These are phyloP conservation scores for Plicaturopsis crispa DNA, from an alignment of 768 basidiomycete species.

Conservation along the genomic window DNA sequence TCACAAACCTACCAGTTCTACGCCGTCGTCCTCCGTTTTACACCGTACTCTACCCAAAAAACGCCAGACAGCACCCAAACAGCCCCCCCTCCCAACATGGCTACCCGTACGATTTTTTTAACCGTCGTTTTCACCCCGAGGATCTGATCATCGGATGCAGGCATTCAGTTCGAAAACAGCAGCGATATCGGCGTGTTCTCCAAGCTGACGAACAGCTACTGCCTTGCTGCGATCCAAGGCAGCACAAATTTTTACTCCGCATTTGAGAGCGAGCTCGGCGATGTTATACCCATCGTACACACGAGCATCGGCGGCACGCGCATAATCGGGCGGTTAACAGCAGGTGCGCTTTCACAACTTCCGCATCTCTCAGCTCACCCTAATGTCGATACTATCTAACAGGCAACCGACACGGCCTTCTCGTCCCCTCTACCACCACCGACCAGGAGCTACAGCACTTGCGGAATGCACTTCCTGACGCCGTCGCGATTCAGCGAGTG, in stretches of 20 bases:
- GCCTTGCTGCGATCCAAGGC: conserved; percentile 87
- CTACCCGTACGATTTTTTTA: conserved; percentile 46
- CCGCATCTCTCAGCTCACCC: neutral
- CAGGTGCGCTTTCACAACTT: conserved; percentile 44
- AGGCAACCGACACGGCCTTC: conserved; percentile 96
- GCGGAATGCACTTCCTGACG: conserved; percentile 88
- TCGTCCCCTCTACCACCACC: conserved; percentile 91
- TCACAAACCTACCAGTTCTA: no score
- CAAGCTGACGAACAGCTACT: conserved; percentile 97
- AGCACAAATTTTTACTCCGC: conserved; percentile 98
- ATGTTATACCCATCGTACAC: conserved; percentile 93
- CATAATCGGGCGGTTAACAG: conserved; percentile 88
- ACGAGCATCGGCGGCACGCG: conserved; percentile 92
- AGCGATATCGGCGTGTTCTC: conserved; percentile 96
- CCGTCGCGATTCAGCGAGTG: conserved; percentile 91
- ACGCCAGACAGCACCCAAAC: no score
- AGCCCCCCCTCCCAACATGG: no score
- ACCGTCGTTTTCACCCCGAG: no score
- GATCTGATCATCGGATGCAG: conserved; percentile 28
- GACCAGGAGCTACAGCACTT: conserved; percentile 98
- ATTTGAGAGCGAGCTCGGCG: conserved; percentile 90
- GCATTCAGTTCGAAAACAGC: conserved; percentile 90
- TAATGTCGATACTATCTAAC: conserved; percentile 1
- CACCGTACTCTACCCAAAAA: no score
- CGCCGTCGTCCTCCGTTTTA: no score